Percentiles rank a stretch among this genome's conserved stretches.
Conservation (phyloP, 495 filamentous ascomycete species). For the Podospora fimiseda region DNA sequence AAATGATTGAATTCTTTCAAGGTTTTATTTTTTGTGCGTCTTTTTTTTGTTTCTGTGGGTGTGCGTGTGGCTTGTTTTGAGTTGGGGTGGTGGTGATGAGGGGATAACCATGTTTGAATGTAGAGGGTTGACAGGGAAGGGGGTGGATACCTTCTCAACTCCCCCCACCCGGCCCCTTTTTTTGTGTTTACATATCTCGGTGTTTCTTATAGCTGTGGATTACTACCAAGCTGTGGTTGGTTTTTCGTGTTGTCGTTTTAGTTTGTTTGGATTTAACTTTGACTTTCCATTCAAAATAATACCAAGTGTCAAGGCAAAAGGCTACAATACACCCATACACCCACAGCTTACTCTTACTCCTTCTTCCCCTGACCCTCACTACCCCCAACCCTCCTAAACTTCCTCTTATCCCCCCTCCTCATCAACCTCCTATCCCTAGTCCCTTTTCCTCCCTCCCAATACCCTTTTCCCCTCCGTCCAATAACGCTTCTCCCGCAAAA, state of each 20-base stretch:
- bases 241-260: too few species aligned
- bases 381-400: conserved; percentile 52
- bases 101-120: too few species aligned
- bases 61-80: too few species aligned
- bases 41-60: neutral
- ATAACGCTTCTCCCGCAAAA: conserved; percentile 70
- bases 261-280: neutral
- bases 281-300: neutral
- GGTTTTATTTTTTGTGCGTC: too few species aligned
- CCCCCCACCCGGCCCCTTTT: too few species aligned
- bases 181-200: too few species aligned
- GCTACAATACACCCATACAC: neutral
- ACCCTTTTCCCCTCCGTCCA: conserved; percentile 60
- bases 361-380: conserved; percentile 1
- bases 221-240: too few species aligned
- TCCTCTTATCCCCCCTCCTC: conserved; percentile 70
- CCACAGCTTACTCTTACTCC: neutral
- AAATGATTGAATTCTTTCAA: neutral
- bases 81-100: too few species aligned
- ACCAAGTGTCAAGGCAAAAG: neutral
- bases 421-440: conserved; percentile 64
- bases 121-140: too few species aligned
- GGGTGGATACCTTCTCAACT: too few species aligned
- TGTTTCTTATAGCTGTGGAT: too few species aligned
- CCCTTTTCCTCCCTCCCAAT: conserved; percentile 90